Evolutionary conservation across 805 yeast species (phyloP).

Genomic region (Lipomyces anomalus): DNA sequence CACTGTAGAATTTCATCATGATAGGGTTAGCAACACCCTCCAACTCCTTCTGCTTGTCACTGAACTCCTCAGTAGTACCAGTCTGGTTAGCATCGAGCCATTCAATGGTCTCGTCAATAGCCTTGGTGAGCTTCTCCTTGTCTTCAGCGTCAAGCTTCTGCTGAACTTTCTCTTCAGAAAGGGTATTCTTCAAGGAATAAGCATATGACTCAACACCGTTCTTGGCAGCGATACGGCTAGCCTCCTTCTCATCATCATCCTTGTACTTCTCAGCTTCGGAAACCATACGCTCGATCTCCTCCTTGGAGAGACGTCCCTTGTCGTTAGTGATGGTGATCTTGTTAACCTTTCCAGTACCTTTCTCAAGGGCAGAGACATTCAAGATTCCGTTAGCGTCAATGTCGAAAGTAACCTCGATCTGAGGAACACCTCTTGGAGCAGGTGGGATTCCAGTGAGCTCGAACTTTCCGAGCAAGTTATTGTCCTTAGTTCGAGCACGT

Average conservation of each 20-base stretch:
- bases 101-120: constrained; percentile 75
- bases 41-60: constrained; percentile 91
- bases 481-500: constrained; percentile 92
- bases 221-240: constrained; percentile 87
- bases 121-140: constrained; percentile 62
- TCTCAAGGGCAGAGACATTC: constrained; percentile 93
- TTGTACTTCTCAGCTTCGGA: constrained; percentile 95
- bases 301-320: constrained; percentile 97
- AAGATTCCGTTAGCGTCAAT: constrained; percentile 96
- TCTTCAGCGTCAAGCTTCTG: constrained; percentile 69
- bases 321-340: constrained; percentile 97
- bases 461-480: constrained; percentile 94
- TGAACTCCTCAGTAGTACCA: constrained; percentile 86
- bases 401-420: constrained; percentile 95
- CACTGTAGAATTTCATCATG: constrained; percentile 94
- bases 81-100: constrained; percentile 95
- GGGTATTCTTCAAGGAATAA: constrained; percentile 82
- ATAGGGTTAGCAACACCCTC: constrained; percentile 95
- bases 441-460: constrained; percentile 96
- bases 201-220: constrained; percentile 94
- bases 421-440: constrained; percentile 98
- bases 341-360: constrained; percentile 97
- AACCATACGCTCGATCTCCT: constrained; percentile 97
- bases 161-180: constrained; percentile 67
- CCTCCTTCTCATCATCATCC: constrained; percentile 94